Evolutionary conservation across 1,139 yeast genomes (phyloP), one percentile per base, ranked within the genome.

Genomic region (Yarrowia galli): DNA sequence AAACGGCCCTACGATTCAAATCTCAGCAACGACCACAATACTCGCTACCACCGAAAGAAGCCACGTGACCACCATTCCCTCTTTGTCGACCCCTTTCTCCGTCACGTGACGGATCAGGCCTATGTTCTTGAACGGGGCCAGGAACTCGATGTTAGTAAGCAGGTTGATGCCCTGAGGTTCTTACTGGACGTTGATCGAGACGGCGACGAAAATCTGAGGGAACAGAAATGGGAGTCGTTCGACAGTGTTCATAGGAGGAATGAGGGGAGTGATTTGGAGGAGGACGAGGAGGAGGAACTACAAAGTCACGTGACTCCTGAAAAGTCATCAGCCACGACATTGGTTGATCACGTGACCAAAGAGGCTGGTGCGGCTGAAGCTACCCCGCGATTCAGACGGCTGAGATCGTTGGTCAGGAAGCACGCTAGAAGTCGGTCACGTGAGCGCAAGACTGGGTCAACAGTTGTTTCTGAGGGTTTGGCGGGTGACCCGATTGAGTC

Each of bases 171-270:
- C 13, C 5, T 61, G n/a, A 10, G 66, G 35, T 35, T 46, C 23
- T 8, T 61, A 46, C 38, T 61, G 10, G 56, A 46, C n/a, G 56
- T 48, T 18, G 66, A 61, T 18, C 13, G 43, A 18, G 56, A 61
- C 0, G 66, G 66, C 1, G 66, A 61, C 15, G n/a, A 16, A 1
- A 61, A 61, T n/a, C 20, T 61, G 15, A 38, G 56, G 54, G 66
- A 61, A 25, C 66, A 61, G 25, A 61, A 61, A n/a, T 61, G 66
- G 66, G 9, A n/a, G 4, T 16, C 25, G 3, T 61, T 46, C 4
- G 35, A n/a, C 1, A 2, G 3, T 2, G 66, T 61, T 1, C 66
- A 61, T 23, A 28, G 18, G 2, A 35, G 22, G 16, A 42, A 22
- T 20, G 25, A 43, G 2, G 48, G 9, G 6, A 18, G 3, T 42